Evolutionary conservation across 495 filamentous ascomycete genomes (phyloP).

Genomic region (Cercophora samala): DNA sequence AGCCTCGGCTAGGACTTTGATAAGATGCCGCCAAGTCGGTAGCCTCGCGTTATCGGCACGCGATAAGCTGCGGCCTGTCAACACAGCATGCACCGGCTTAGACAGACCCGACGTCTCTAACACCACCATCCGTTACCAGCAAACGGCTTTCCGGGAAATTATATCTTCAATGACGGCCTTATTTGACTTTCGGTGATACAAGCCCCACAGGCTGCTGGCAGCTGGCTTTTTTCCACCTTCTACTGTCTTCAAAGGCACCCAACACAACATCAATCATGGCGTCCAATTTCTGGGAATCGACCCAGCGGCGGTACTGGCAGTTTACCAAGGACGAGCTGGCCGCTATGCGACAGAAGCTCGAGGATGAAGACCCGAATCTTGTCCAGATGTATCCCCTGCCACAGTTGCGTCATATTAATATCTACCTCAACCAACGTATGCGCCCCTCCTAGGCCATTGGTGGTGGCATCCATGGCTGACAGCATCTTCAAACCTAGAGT

Average conservation of each 20-base stretch:
- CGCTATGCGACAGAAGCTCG: constrained; percentile 66
- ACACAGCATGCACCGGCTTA: background rate
- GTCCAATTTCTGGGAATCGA: constrained; percentile 95
- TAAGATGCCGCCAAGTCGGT: background rate
- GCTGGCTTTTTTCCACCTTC: background rate
- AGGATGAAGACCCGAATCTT: constrained; percentile 65
- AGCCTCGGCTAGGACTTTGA: background rate
- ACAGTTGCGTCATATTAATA: constrained; percentile 75
- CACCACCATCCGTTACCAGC: background rate
- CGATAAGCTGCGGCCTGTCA: background rate
- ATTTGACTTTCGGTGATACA: background rate
- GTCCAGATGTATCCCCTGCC: constrained; percentile 79
- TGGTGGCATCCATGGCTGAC: background rate
- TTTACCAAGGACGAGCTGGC: constrained; percentile 77
- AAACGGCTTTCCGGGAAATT: background rate
- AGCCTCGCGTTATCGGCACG: background rate
- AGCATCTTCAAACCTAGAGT: constrained; percentile 52
- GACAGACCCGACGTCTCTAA: background rate
- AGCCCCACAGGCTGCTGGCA: background rate
- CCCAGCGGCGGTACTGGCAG: constrained; percentile 84
- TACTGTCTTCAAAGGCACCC: background rate
- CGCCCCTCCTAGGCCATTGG: background rate
- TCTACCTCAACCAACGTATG: constrained; percentile 88
- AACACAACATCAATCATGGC: constrained; percentile 58
- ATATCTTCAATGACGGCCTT: background rate